A percentile compares a stretch with the other conserved stretches of the same genome.
Conservation (phyloP, 257 asterid genomes). For the Nicotiana noctiflora region DNA sequence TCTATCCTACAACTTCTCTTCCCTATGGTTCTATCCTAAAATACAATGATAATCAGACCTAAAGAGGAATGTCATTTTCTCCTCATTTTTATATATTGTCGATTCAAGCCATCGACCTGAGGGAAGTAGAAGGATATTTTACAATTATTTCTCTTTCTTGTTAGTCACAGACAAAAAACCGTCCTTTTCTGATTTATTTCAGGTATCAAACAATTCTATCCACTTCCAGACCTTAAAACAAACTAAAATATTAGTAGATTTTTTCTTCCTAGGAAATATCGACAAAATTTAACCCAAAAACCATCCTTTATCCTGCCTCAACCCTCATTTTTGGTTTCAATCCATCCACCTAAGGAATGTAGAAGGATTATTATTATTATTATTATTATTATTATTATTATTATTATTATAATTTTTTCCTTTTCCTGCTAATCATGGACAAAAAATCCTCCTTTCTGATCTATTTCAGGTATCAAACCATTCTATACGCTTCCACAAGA, state of each 20-base stretch:
- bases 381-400: too few species aligned
- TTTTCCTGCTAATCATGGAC: conserved; percentile 5
- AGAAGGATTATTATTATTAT: not conserved
- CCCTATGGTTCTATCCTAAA: not conserved
- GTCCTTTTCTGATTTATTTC: not conserved
- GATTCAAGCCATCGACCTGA: not conserved
- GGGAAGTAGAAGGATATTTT: not conserved
- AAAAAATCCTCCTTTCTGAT: not conserved
- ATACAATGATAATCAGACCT: not conserved
- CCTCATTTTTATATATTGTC: not conserved
- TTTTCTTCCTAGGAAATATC: not conserved
- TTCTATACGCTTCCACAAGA: not conserved
- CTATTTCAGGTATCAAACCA: not conserved
- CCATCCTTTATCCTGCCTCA: not conserved
- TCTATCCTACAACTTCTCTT: not conserved
- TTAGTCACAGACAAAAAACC: not conserved
- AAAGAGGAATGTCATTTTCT: not conserved
- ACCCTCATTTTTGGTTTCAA: not conserved
- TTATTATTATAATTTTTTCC: not conserved
- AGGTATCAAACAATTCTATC: not conserved
- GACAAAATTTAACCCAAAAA: not conserved
- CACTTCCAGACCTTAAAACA: not conserved
- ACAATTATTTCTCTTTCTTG: not conserved
- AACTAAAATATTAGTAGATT: not conserved
- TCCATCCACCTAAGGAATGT: not conserved